Base-by-base conservation (phyloP, 441 rosid genomes). In the Kokia cookei region DNA sequence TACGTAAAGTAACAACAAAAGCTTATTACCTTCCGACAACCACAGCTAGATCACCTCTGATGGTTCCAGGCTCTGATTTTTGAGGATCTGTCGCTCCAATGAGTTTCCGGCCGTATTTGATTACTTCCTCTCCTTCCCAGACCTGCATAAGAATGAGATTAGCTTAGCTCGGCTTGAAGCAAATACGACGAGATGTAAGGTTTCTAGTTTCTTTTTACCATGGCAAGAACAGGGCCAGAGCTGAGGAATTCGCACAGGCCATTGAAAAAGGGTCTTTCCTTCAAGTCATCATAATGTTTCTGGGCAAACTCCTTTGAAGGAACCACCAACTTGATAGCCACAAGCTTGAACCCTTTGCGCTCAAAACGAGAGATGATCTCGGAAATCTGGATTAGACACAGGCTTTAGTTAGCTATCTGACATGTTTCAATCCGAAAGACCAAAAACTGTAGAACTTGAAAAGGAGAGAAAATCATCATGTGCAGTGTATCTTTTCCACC, bases 91-190 rank as follows among this genome's bases (percentile, higher is more conserved):
- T 95, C 45, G 98, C 98, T 78, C 98, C 99, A 2, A 95, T 95
- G 73, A 95, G 93, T 80, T 93, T 95, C 76, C 99, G 81, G 48
- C 99, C 97, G 19, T 95, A 95, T 71, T 76, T 89, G 12, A 93
- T 93, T 79, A 90, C 99, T 14, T 96, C 99, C 80, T 95, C 99
- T 77, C 99, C 99, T 85, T 93, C 99, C 99, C 99, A 95, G 15
- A 95, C 98, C 99, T 94, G 73, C 54, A 73, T 58, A 75, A 8
- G 62, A 75, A 71, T 58, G 60, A 53, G 62, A 68, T 53, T 58
- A 53, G 75, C 64, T 76, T 37, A 35, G 43, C 51, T n/a, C 37
- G n/a, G 61, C 7, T 8, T 9, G 48, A 71, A 66, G 47, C 40
- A 24, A 40, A 64, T 7, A 54, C 12, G 0, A 22, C 1, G 0